These are phyloP conservation scores for Colletotrichum kahawae DNA, from an alignment of 2,329 filamentous ascomycete genomes.

Conservation along the genomic window DNA sequence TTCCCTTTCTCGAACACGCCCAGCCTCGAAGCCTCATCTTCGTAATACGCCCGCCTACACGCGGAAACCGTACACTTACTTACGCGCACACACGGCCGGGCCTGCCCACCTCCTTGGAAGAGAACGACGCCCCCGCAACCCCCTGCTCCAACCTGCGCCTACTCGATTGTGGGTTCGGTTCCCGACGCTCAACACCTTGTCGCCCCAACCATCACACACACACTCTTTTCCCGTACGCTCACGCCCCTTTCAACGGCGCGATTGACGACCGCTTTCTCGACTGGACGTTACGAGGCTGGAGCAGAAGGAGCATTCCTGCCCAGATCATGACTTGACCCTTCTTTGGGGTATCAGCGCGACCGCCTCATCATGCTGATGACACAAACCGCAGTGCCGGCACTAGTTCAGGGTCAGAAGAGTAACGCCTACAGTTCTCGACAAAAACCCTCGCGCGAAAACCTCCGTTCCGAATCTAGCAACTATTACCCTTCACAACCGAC, in stretches of 20 bases:
- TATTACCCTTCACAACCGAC: conserved; percentile 13
- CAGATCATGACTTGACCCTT: conserved; percentile 23
- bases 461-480: conserved; percentile 24
- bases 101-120: not conserved
- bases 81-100: not conserved
- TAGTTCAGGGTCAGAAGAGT: conserved; percentile 47
- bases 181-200: conserved; percentile 12
- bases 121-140: conserved; percentile 15
- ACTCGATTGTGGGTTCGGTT: conserved; percentile 20
- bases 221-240: not conserved
- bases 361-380: conserved; percentile 60
- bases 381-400: conserved; percentile 50
- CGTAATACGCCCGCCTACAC: not conserved
- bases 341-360: conserved; percentile 21
- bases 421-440: conserved; percentile 39
- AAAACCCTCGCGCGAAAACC: conserved; percentile 15
- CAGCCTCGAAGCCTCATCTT: not conserved
- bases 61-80: not conserved
- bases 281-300: not conserved
- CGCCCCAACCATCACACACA: conserved; percentile 4
- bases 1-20: not conserved
- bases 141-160: conserved; percentile 21
- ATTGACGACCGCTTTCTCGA: not conserved
- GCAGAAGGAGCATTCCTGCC: not conserved
- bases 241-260: not conserved